Conservation (phyloP, 2,329 filamentous ascomycete genomes). For the Bimuria novae-zelandiae region DNA sequence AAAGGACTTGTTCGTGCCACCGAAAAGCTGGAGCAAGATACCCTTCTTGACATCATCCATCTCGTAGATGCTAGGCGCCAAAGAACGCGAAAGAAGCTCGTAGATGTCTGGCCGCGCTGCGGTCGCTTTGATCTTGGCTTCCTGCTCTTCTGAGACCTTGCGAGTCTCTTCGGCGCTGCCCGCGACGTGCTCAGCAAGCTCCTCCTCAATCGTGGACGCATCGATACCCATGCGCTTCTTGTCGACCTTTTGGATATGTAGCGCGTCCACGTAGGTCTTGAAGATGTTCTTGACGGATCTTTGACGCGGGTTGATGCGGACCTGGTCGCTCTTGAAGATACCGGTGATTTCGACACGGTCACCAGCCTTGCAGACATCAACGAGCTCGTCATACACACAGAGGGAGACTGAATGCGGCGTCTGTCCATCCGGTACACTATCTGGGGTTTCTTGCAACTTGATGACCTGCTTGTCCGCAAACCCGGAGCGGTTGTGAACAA, state of each 20-base stretch:
- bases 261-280: slow-evolving; percentile 95
- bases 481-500: slow-evolving; percentile 91
- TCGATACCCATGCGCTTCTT: slow-evolving; percentile 93
- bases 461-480: slow-evolving; percentile 99
- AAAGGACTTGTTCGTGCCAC: slow-evolving; percentile 97
- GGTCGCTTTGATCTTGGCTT: slow-evolving; percentile 82
- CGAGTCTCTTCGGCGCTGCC: slow-evolving; percentile 81
- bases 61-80: slow-evolving; percentile 95
- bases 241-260: slow-evolving; percentile 96
- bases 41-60: slow-evolving; percentile 99
- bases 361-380: slow-evolving; percentile 97
- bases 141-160: slow-evolving; percentile 83
- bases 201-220: slow-evolving; percentile 81
- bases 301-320: slow-evolving; percentile 91
- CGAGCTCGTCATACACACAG: slow-evolving; percentile 94
- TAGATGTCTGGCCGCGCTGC: slow-evolving; percentile 85
- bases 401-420: slow-evolving; percentile 97
- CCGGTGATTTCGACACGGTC: slow-evolving; percentile 94
- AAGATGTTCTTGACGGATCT: slow-evolving; percentile 92
- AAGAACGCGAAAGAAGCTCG: slow-evolving; percentile 84
- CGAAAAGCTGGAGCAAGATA: slow-evolving; percentile 93
- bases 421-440: slow-evolving; percentile 91
- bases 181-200: slow-evolving; percentile 72
- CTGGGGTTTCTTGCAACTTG: slow-evolving; percentile 96
- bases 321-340: slow-evolving; percentile 93